Percentiles rank a stretch among this genome's conserved stretches.
Conservation (phyloP, 164 flowering plant genomes). For the Sedum album region DNA sequence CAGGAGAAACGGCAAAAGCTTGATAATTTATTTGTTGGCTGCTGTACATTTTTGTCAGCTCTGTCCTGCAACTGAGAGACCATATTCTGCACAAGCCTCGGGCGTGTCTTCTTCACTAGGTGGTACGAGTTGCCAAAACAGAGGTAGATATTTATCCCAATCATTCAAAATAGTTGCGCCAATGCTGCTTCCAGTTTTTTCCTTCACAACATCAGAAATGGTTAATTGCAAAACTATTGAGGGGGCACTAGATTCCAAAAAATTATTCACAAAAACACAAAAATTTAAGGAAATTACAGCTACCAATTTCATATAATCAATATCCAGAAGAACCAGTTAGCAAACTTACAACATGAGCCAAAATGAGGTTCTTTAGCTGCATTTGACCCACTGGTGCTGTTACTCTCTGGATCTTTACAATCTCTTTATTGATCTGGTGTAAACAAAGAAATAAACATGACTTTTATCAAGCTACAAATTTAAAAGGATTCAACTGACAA, state of each 20-base stretch:
- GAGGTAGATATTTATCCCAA: conserved; percentile 82
- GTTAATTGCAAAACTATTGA: not conserved
- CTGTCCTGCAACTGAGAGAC: conserved; percentile 3
- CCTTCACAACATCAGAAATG: conserved; percentile 31
- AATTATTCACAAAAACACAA: not conserved
- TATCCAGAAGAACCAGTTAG: not conserved
- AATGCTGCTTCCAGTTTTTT: conserved; percentile 90
- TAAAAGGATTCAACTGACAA: not conserved
- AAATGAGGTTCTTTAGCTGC: conserved; percentile 87
- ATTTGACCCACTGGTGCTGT: conserved; percentile 84
- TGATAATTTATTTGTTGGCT: not conserved
- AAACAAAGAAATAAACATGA: not conserved
- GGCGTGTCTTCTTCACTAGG: conserved; percentile 99
- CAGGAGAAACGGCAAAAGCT: not conserved
- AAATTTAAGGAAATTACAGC: not conserved
- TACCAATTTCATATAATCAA: not conserved
- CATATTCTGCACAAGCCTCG: conserved; percentile 73
- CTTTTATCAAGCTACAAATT: not conserved
- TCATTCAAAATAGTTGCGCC: conserved; percentile 70
- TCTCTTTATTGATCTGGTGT: conserved; percentile 76
- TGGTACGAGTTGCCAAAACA: conserved; percentile 96
- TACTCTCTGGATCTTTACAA: conserved; percentile 93
- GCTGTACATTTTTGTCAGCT: not conserved
- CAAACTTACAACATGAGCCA: conserved; percentile 87
- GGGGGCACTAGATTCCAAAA: not conserved